These are phyloP conservation scores for Populus simonii DNA, from an alignment of 345 rosid species.

Conservation along the genomic window DNA sequence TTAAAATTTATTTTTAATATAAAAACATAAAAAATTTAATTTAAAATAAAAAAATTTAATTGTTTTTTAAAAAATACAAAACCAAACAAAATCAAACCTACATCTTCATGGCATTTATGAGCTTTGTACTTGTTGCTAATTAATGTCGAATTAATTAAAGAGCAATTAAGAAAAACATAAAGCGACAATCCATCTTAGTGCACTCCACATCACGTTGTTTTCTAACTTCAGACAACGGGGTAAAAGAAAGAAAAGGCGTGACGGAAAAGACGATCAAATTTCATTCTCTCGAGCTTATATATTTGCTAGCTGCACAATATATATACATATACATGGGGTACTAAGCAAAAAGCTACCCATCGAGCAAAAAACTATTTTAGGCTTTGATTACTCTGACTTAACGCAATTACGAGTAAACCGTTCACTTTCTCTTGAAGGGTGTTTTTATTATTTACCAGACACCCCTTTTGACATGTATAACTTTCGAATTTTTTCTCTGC, in stretches of 20 bases:
- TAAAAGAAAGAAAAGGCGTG: not conserved
- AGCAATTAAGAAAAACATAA: not conserved
- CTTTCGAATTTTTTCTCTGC: no score
- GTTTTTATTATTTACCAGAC: conserved; percentile 4
- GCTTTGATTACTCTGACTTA: not conserved
- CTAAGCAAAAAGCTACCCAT: conserved; percentile 2
- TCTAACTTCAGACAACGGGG: not conserved
- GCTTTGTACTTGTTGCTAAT: not conserved
- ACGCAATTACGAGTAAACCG: not conserved
- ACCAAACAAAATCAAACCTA: no score
- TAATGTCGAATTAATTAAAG: not conserved
- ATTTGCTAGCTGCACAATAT: not conserved
- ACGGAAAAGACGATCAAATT: not conserved
- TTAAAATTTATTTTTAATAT: no score
- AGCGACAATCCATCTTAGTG: not conserved
- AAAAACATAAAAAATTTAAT: no score
- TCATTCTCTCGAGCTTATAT: not conserved
- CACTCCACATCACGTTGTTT: conserved; percentile 1
- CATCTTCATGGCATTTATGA: not conserved
- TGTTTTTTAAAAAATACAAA: no score
- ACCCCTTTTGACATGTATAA: not conserved
- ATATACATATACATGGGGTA: not conserved
- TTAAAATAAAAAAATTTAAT: no score
- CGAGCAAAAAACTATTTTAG: conserved; percentile 9
- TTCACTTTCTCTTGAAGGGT: not conserved